Percentiles rank a stretch among this genome's conserved stretches.
Conservation (phyloP, 352 stramenopile species). For the Globisporangium uncinulatum region DNA sequence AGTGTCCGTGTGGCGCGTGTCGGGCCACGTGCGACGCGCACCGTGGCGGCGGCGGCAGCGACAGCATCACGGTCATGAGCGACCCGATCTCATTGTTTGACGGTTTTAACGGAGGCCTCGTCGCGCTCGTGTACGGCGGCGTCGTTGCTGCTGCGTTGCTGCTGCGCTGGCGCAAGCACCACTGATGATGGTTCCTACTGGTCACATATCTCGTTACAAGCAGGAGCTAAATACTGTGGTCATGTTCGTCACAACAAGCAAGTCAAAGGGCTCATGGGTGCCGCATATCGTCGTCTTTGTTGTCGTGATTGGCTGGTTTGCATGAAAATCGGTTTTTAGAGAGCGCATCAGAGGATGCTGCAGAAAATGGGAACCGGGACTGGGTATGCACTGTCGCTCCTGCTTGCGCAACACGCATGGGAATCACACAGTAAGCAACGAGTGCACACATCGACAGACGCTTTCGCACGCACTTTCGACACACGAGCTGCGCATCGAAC, state of each 20-base stretch:
- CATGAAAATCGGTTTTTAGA: no score
- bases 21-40: slow-evolving; percentile 59
- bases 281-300: no score
- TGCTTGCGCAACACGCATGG: background rate
- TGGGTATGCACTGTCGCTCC: slow-evolving; percentile 29
- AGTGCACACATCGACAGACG: background rate
- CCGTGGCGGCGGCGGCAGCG: slow-evolving; percentile 10
- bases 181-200: slow-evolving; percentile 8
- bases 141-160: slow-evolving; percentile 30
- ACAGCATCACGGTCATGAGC: slow-evolving; percentile 45
- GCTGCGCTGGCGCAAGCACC: slow-evolving; percentile 36
- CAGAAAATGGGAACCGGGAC: slow-evolving; percentile 66
- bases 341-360: slow-evolving; percentile 21
- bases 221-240: background rate
- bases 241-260: background rate
- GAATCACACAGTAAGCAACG: background rate
- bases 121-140: slow-evolving; percentile 50
- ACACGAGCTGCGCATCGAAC: slow-evolving; percentile 17
- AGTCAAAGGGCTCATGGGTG: no score
- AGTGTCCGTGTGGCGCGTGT: slow-evolving; percentile 74
- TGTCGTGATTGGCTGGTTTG: no score
- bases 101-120: slow-evolving; percentile 57
- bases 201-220: no score
- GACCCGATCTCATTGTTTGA: slow-evolving; percentile 65
- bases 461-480: background rate